Evolutionary conservation across 768 basidiomycete species (phyloP).

Genomic region (Boletus fagicola): DNA sequence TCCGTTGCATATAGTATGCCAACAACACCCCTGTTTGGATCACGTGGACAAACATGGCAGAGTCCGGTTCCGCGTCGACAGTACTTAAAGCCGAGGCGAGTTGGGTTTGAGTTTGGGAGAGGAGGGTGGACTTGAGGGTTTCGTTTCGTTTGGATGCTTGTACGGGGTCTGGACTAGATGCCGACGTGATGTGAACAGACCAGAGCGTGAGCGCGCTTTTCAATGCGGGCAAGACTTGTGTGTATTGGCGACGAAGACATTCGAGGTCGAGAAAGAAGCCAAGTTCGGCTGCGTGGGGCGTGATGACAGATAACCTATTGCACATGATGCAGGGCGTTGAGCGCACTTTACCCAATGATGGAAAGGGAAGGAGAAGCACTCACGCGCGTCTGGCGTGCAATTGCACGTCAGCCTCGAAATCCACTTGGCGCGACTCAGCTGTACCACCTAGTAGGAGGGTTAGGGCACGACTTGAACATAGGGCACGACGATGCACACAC

Average conservation of each 20-base stretch:
- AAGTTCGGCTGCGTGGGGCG: slow-evolving; percentile 55
- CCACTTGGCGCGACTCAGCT: neutral
- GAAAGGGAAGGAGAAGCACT: neutral
- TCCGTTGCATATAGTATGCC: slow-evolving; percentile 61
- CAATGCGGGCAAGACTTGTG: slow-evolving; percentile 47
- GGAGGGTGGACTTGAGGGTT: slow-evolving; percentile 31
- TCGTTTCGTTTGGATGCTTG: slow-evolving; percentile 15
- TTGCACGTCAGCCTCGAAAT: neutral
- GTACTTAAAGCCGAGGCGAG: slow-evolving; percentile 45
- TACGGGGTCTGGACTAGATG: slow-evolving; percentile 36
- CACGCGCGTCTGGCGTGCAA: slow-evolving; percentile 13
- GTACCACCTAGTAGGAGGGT: neutral
- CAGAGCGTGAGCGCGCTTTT: slow-evolving; percentile 51
- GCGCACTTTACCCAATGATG: neutral
- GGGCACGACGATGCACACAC: neutral
- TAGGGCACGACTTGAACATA: neutral
- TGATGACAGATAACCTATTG: slow-evolving; percentile 38
- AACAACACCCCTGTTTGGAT: slow-evolving; percentile 66
- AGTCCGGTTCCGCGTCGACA: slow-evolving; percentile 31
- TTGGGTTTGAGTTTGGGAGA: slow-evolving; percentile 48
- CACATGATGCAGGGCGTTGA: neutral
- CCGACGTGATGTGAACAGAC: slow-evolving; percentile 47
- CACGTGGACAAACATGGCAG: slow-evolving; percentile 46
- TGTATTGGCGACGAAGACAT: slow-evolving; percentile 43
- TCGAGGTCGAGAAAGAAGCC: slow-evolving; percentile 62